Evolutionary conservation across 2,329 filamentous ascomycete genomes (phyloP).

Genomic region (Escovopsis sp.): DNA sequence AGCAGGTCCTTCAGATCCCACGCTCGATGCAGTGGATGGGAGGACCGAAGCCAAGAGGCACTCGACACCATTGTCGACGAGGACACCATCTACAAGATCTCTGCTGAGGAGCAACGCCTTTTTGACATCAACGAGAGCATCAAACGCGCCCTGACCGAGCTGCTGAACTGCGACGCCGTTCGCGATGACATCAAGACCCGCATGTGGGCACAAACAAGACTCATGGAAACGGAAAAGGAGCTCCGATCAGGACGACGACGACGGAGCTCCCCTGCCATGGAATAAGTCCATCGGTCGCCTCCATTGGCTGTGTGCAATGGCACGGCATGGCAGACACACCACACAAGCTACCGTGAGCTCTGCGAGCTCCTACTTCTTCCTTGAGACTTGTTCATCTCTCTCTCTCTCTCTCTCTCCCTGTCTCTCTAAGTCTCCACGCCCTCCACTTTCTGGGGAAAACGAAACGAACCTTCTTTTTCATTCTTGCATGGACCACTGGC

Average conservation of each 20-base stretch:
- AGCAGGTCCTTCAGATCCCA: conserved; percentile 12
- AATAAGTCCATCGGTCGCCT: conserved; percentile 3
- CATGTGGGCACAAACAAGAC: conserved; percentile 42
- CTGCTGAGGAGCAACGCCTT: conserved; percentile 37
- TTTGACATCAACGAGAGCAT: conserved; percentile 45
- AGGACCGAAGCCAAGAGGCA: conserved; percentile 11
- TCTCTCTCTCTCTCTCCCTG: not conserved
- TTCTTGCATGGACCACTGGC: conserved; percentile 3
- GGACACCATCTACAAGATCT: conserved; percentile 33
- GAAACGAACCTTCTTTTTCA: not conserved
- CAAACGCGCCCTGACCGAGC: conserved; percentile 45
- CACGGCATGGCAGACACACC: not conserved
- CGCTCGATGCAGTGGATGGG: conserved; percentile 20
- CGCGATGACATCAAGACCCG: conserved; percentile 36
- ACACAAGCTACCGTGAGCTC: too few species aligned
- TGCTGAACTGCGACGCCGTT: conserved; percentile 44
- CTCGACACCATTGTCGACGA: conserved; percentile 32
- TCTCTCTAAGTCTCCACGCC: not conserved
- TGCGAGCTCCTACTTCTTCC: not conserved
- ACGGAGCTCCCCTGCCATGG: conserved; percentile 24
- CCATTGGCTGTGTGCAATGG: not conserved
- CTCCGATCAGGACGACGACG: conserved; percentile 37
- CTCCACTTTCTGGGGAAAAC: too few species aligned
- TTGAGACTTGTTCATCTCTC: too few species aligned
- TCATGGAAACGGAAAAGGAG: conserved; percentile 48